Conservation (phyloP, 1,284 basidiomycete species). For the Neolentinus lepideus region DNA sequence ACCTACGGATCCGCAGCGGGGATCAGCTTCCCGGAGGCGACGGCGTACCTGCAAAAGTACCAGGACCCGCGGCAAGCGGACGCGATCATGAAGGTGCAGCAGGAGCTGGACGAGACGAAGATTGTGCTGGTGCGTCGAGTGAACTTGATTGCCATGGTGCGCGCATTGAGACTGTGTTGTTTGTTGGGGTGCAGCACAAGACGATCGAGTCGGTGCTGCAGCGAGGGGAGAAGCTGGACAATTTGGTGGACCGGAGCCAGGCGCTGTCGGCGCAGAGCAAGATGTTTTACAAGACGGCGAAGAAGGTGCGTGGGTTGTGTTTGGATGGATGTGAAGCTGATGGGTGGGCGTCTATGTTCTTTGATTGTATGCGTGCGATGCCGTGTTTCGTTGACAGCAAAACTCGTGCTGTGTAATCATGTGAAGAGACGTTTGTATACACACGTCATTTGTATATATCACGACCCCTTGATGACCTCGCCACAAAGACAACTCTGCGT, state of each 20-base stretch:
- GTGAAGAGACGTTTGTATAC: slow-evolving; percentile 17
- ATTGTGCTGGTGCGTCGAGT: slow-evolving; percentile 73
- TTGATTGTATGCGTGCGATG: too few relatives aligned
- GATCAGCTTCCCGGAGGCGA: slow-evolving; percentile 68
- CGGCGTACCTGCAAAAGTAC: slow-evolving; percentile 85
- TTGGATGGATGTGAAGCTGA: too few relatives aligned
- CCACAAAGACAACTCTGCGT: too few relatives aligned
- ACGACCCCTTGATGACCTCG: too few relatives aligned
- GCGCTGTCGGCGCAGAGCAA: slow-evolving; percentile 89
- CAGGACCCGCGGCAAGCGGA: slow-evolving; percentile 98
- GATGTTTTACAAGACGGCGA: slow-evolving; percentile 82
- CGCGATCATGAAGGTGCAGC: slow-evolving; percentile 97
- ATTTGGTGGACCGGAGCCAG: slow-evolving; percentile 92
- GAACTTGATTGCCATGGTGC: background rate
- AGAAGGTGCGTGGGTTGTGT: slow-evolving; percentile 67
- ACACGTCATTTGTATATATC: too few relatives aligned
- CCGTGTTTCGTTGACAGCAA: slow-evolving; percentile 37
- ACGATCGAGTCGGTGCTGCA: slow-evolving; percentile 97
- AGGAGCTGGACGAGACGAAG: slow-evolving; percentile 99
- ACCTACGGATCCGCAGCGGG: slow-evolving; percentile 30
- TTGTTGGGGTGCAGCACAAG: slow-evolving; percentile 71
- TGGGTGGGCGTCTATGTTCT: too few relatives aligned
- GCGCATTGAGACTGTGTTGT: background rate
- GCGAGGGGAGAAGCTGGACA: slow-evolving; percentile 96
- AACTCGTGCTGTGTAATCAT: slow-evolving; percentile 58